Base-by-base conservation (phyloP, 345 rosid genomes). In the Arabidopsis arenosa region DNA sequence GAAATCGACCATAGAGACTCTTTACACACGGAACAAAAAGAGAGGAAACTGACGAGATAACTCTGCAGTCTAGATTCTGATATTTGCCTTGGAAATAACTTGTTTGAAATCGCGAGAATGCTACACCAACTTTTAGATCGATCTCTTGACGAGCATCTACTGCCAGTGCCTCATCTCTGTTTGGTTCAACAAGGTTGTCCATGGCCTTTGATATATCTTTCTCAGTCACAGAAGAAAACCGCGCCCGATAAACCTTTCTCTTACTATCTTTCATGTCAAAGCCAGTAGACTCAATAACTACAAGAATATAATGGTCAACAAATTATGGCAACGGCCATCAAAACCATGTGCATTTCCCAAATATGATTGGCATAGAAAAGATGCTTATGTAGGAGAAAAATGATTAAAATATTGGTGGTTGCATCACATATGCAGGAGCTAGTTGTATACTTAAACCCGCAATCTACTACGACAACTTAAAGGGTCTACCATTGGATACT, bases 131-230 rank as follows among this genome's bases (percentile, higher is more conserved):
- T 94, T 94, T 94, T 80, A 94, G 84, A 86, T 94, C 98, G 80
- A 94, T 94, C 88, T 94, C 97, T 82, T 90, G 98, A 11, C 98
- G 96, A 75, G 97, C 98, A 87, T 94, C 98, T 53, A 94, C 98
- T 64, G 98, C 92, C 77, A 92, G 79, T 74, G 98, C 90, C 83
- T 94, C 98, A 75, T 87, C 74, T 83, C 54, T 86, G 78, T 94
- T 94, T 54, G 98, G 97, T 80, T 77, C 88, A 77, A 75, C 90
- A 76, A 94, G 95, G 82, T 82, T 91, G 80, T 83, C 88, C 90
- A 94, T 88, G 58, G 96, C 97, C 81, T 87, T 94, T 73, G 79
- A 75, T 71, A 94, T 90, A 80, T 94, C 98, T 75, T 86, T 92
- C 81, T 90, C 98, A n/a, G 97, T 86, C 72, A 94, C 92, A 71